Conservation (phyloP, 2,329 filamentous ascomycete species). For the Pezicula carpinea region DNA sequence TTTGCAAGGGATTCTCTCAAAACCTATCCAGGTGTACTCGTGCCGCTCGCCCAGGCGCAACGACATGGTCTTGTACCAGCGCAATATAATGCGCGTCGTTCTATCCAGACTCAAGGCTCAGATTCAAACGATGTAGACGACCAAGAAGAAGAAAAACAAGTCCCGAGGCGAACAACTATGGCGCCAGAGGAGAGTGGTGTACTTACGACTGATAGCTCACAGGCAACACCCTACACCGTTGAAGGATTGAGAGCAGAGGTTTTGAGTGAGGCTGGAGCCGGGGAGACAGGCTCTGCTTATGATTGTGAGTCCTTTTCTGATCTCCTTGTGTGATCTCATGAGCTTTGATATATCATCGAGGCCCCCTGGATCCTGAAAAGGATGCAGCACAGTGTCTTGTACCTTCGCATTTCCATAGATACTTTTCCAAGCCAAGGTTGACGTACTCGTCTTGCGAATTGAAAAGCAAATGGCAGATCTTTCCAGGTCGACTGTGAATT, state of each 20-base stretch:
- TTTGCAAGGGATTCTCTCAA: slow-evolving; percentile 45
- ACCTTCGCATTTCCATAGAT: no score
- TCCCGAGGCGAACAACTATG: slow-evolving; percentile 2
- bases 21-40: slow-evolving; percentile 44
- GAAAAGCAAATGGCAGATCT: neutral
- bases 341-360: no score
- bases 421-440: neutral
- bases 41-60: slow-evolving; percentile 41
- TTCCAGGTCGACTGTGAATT: no score
- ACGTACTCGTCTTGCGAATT: slow-evolving; percentile 1
- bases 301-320: slow-evolving; percentile 55
- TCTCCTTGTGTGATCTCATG: neutral
- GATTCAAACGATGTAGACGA: no score
- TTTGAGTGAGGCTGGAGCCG: slow-evolving; percentile 38
- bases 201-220: slow-evolving; percentile 3
- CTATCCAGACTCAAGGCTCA: neutral
- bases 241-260: slow-evolving; percentile 65
- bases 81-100: slow-evolving; percentile 28
- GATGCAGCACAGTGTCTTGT: no score
- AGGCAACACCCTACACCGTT: slow-evolving; percentile 37
- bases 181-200: neutral
- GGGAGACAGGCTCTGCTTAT: slow-evolving; percentile 63
- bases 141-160: slow-evolving; percentile 6
- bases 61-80: slow-evolving; percentile 32
- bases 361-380: no score